Conservation (phyloP, 2,329 filamentous ascomycete genomes). For the Ophiosphaerella herpotricha region DNA sequence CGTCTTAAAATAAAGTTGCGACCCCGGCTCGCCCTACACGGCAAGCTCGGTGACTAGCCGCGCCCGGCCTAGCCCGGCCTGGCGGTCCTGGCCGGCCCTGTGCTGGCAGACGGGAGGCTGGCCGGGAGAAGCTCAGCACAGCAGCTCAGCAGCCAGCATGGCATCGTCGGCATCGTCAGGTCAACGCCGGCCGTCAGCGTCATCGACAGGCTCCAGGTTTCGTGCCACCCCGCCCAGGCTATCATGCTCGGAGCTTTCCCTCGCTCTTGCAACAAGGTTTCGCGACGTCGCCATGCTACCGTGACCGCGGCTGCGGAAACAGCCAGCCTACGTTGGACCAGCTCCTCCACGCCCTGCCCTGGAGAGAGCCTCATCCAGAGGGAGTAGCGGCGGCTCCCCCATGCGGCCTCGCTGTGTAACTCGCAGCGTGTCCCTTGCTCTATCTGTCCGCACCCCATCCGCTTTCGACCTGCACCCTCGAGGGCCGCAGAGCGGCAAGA, state of each 20-base stretch:
- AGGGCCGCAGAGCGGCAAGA: conserved; percentile 27
- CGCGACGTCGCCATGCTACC: conserved; percentile 47
- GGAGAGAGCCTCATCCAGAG: conserved; percentile 25
- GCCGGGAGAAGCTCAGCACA: no score
- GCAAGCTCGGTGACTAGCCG: conserved; percentile 23
- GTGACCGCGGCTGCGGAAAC: conserved; percentile 50
- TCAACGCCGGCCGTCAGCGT: no score
- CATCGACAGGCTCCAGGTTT: conserved; percentile 3
- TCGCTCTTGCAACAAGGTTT: conserved; percentile 38
- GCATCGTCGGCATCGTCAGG: no score
- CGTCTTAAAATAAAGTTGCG: conserved; percentile 21
- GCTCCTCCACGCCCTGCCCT: conserved; percentile 35
- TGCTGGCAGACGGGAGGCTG: no score
- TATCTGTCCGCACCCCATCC: conserved; percentile 37
- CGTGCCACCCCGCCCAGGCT: conserved; percentile 25
- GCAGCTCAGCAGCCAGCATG: no score
- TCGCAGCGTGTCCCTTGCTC: conserved; percentile 39
- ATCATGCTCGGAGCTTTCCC: conserved; percentile 27
- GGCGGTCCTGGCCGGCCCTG: neutral
- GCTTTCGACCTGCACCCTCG: conserved; percentile 32
- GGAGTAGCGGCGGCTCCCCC: conserved; percentile 30
- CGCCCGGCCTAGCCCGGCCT: conserved; percentile 18
- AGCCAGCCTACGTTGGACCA: conserved; percentile 48
- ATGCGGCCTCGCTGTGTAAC: conserved; percentile 39
- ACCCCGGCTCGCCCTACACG: conserved; percentile 30